Base-by-base conservation (phyloP, 1,284 basidiomycete species). In the Marasmius sp. region DNA sequence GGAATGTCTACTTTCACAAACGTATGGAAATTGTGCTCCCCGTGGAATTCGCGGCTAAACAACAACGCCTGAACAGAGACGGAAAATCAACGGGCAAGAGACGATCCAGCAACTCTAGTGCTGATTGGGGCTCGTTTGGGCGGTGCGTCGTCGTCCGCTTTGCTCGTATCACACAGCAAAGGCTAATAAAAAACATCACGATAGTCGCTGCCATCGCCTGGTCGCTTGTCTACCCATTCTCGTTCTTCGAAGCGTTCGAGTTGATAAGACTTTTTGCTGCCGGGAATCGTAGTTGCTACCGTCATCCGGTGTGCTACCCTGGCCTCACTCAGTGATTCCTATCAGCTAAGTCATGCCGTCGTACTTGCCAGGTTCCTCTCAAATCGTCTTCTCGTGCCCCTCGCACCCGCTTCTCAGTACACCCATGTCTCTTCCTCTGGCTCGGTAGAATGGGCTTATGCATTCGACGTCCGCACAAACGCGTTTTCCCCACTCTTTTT, bases 51-150 rank as follows among this genome's bases (percentile, higher is more conserved):
- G 14, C 47, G 22, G 1, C 14, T 57, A 18, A 20, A 48, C 18
- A 57, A 16, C 16, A 33, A 27, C 37, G 6, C 27, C n/a, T 34
- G 16, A 53, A 16, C 71, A 93, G 94, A 97, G 80, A 98, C 95
- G n/a, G 97, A 97, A 82, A 97, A 98, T 74, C 93, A 92, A 6
- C 97, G 95, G 95, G 94, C 95, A 27, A 82, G 95, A 73, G 95
- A 98, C 74, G 95, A 97, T 73, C 95, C 95, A 18, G 95, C 95
- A 12, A 95, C 97, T 68, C 81, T 97, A 41, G 83, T 97, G 50
- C 83, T 97, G 55, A 88, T 97, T 58, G 84, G 86, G 37, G 91
- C 85, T 47, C 93, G 89, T 72, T 81, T 95, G 14, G 80, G 80
- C 62, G 85, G 93, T 94, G 64, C 62, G 85, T 76, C 11, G 16